A percentile compares a stretch with the other conserved stretches of the same genome.
phyloP scores from a whole-genome alignment of 129 eudicot species.

The Chrysanthemum makinoi region DNA sequence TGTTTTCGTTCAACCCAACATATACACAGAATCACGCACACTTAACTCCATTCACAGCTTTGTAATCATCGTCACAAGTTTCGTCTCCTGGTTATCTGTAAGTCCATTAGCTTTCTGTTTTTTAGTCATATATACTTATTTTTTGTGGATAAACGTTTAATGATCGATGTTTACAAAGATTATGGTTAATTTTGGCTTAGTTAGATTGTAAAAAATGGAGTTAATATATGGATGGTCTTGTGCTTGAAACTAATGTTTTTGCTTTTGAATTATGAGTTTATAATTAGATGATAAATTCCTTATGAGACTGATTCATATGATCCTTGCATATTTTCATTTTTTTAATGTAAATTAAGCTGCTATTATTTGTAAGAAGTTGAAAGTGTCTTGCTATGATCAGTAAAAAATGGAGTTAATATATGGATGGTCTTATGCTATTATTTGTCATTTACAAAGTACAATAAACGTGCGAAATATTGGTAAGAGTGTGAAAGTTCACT shows the following conservation, averaged over 20 bases:
- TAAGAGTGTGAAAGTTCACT: too few relatives aligned
- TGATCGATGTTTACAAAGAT: background rate
- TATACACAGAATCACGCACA: background rate
- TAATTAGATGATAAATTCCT: background rate
- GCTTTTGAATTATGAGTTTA: background rate
- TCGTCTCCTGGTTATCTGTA: background rate
- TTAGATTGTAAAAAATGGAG: background rate
- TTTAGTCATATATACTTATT: conserved; percentile 6
- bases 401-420: too few relatives aligned
- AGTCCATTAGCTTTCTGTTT: conserved; percentile 1
- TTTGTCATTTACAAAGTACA: too few relatives aligned
- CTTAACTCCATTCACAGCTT: conserved; percentile 11
- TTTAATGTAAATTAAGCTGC: too few relatives aligned
- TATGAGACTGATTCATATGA: too few relatives aligned
- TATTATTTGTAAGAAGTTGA: too few relatives aligned
- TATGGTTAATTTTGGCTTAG: background rate
- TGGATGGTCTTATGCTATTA: too few relatives aligned
- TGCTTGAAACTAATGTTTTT: background rate
- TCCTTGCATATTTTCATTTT: too few relatives aligned
- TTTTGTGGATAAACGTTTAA: background rate
- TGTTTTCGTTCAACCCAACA: conserved; percentile 13
- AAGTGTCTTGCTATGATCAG: too few relatives aligned
- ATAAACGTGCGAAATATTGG: too few relatives aligned
- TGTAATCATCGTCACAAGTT: conserved; percentile 11
- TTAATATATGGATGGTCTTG: background rate